Base-by-base conservation (phyloP, 345 rosid species). In the Corchorus capsularis region DNA sequence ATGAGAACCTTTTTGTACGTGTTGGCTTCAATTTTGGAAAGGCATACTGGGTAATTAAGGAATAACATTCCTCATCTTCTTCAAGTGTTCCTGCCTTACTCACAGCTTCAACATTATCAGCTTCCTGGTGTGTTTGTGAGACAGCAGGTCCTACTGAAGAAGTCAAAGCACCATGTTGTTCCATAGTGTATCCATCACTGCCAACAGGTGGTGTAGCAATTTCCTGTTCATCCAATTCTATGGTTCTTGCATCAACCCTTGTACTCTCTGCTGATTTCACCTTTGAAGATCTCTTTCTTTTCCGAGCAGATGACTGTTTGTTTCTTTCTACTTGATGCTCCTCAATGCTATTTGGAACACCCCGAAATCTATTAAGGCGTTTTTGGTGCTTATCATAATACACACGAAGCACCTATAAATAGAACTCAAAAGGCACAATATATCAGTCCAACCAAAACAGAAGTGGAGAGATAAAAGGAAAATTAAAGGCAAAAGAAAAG, bases 371-470 rank as follows among this genome's bases (percentile, higher is more conserved):
- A 67, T 73, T 80, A 65, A 84, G 87, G 47, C 84, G 90, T 75
- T 80, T 85, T 56, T 84, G 91, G 77, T 76, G 86, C 84, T 86
- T 90, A 71, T 86, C 88, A 81, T 88, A 85, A 83, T 87, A 87
- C 65, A 91, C 87, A 73, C 89, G 93, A 81, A 95, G 92, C 71
- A 95, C 99, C 99, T 95, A 88, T 63, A 63, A 80, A 10, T 55
- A 61, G 59, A 75, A 82, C 71, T 66, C 64, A 71, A 11, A 72
- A 68, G 63, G 14, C 52, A 57, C 11, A 34, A 64, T 27, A 19
- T 22, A 53, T 72, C 39, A 61, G 19, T 68, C 64, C 34, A 57
- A 75, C 78, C 62, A 39, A 61, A 78, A 72, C 52, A 34, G 57
- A 52, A 39, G 47, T 37, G 14, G 4, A 47, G 6, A 47, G 37